Evolutionary conservation across 129 eudicot genomes (phyloP).

Genomic region (Escallonia rubra): DNA sequence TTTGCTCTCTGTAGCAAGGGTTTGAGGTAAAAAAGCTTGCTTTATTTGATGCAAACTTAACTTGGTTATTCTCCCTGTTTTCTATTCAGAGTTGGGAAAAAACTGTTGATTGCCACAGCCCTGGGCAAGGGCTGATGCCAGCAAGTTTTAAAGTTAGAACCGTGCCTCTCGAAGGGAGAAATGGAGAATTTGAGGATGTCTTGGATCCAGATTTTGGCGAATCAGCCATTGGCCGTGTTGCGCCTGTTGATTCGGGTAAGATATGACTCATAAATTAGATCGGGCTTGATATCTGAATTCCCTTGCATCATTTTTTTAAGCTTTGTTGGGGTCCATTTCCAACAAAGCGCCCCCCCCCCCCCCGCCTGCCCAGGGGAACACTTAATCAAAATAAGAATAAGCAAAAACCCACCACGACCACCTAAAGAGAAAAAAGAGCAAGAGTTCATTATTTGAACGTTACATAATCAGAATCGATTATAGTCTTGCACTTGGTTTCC

Average conservation of each 20-base stretch:
- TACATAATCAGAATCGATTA: too few species aligned
- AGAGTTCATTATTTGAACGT: too few species aligned
- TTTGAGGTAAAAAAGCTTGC: background rate
- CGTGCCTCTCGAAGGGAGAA: constrained; percentile 65
- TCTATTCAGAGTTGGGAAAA: constrained; percentile 89
- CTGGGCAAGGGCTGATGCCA: constrained; percentile 98
- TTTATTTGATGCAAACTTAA: background rate
- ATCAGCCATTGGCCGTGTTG: constrained; percentile 98
- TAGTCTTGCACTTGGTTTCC: too few species aligned
- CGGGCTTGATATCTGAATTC: too few species aligned
- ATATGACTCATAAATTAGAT: background rate
- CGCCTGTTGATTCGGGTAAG: constrained; percentile 92
- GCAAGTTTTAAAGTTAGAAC: constrained; percentile 86
- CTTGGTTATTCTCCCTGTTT: constrained; percentile 3
- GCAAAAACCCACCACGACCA: too few species aligned
- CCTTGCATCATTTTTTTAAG: too few species aligned
- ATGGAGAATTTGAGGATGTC: constrained; percentile 75
- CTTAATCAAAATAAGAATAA: too few species aligned
- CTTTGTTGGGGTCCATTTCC: too few species aligned
- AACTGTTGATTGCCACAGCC: constrained; percentile 92
- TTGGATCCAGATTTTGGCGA: constrained; percentile 98
- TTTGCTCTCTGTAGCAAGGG: too few species aligned
- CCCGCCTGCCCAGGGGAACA: too few species aligned
- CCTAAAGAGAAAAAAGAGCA: too few species aligned
- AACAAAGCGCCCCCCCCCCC: too few species aligned